phyloP scores from a whole-genome alignment of 345 rosid genomes.

The Brassica rapa region DNA sequence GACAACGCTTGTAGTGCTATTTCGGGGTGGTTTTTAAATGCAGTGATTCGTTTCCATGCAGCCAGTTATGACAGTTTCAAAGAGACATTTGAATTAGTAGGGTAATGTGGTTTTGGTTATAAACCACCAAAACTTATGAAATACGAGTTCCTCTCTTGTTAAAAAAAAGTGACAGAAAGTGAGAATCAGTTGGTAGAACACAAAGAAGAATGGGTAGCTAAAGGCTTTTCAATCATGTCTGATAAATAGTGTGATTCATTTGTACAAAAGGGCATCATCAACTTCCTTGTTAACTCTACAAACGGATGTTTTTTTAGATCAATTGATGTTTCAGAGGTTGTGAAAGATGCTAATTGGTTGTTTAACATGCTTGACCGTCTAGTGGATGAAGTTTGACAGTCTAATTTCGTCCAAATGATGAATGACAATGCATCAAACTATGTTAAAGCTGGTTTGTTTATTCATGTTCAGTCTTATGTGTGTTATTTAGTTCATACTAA shows the following conservation, averaged over 20 bases:
- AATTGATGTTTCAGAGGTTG: not conserved
- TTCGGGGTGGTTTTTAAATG: not conserved
- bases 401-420: not conserved
- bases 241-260: not conserved
- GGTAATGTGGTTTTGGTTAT: not conserved
- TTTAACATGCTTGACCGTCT: not conserved
- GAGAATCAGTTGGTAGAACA: not conserved
- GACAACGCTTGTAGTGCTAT: no score
- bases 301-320: no score
- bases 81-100: no score
- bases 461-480: no score
- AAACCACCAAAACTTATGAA: not conserved
- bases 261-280: not conserved
- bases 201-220: not conserved
- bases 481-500: no score
- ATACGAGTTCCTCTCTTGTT: not conserved
- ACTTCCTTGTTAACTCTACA: not conserved
- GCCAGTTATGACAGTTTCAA: not conserved
- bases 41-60: no score
- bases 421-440: not conserved
- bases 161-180: not conserved
- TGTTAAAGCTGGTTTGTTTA: not conserved
- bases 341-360: not conserved
- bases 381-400: not conserved
- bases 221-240: not conserved